Evolutionary conservation across 108 stramenopile species (phyloP), one percentile per base, ranked within the genome.

Genomic region (Skeletonema potamos): DNA sequence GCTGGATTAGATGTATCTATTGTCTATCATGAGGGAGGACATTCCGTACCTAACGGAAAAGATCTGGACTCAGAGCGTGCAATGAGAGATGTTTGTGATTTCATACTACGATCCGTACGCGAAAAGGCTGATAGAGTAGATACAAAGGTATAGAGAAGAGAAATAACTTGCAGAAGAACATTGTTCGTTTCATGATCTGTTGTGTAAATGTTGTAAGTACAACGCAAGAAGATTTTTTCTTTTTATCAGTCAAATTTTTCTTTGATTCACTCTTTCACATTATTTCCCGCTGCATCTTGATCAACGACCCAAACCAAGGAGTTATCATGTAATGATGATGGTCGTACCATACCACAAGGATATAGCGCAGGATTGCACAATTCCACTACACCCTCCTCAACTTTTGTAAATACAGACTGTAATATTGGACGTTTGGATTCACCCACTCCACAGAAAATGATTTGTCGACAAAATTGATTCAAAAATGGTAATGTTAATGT

Each of bases 401-500:
- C 41, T 5, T 62, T 37, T 54, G 55, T 59, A 61, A 94, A 89
- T 10, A 91, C 69, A 56, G 78, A 58, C 29, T 58, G 15, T 27
- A 91, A 24, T 65, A 95, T 86, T 2, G 91, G 82, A 27, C 64
- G 62, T 66, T 96, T 96, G 62, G 84, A 79, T 18, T 43, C 71
- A 6, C 96, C 96, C 0, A 87, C 87, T 7, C 92, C 96, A 73
- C 89, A 87, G 33, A 96, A 86, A 54, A 96, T 84, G 15, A 96
- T 75, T 44, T 89, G 44, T 27, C 85, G 64, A 28, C 95, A 86
- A 3, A 66, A 26, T 20, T 82, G 66, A 54, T 94, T 93, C 60
- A 98, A 66, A 6, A 91, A 78, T 1, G 85, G 91, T 29, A 89
- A 86, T 10, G 98, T 97, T 44, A 99, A 76, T 10, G 98, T 99